Evolutionary conservation across 192 early-diverging fungal species (phyloP), one percentile per base, ranked within the genome.

Genomic region (Entomortierella lignicola): DNA sequence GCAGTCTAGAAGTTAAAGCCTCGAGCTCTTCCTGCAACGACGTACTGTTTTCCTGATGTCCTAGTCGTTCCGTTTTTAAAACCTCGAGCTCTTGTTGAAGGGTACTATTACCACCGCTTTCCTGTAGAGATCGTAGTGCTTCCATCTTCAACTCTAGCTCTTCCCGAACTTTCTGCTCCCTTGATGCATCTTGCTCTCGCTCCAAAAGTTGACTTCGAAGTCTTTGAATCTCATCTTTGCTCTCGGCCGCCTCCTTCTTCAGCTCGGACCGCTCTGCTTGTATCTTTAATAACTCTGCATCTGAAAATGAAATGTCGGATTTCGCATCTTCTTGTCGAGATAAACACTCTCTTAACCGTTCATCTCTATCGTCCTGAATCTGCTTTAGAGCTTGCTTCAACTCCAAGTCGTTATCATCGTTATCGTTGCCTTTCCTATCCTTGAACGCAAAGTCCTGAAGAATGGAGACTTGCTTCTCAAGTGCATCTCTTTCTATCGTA

Each of bases 211-310:
- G 34, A 5, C 21, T 39, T 25, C 48, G 71, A 2, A 72, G 47
- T 27, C 63, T 55, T 27, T 64, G n/a, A n/a, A 72, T 59, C n/a
- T 72, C 71, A 15, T 52, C 61, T 30, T 42, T 54, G 26, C 47
- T 43, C 6, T 53, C 56, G 20, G 34, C 27, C 12, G 64, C 13
- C 32, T 65, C 63, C 25, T 32, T 64, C 47, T 72, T 63, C 37
- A 59, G 8, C 29, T 43, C 20, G 26, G 44, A 57, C 4, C 56
- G 25, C 11, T n/a, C 54, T 1, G 23, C 63, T 44, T 56, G 52
- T 1, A 26, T 27, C 37, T 17, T 41, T 20, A 43, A 27, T 10
- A 42, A 4, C 27, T 66, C 63, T 1, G 26, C 17, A 21, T 63
- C 62, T 2, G 55, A 30, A 18, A 18, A 18, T 10, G 31, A 17